Base-by-base conservation (phyloP, 768 basidiomycete species). In the Boletellus ananiceps region DNA sequence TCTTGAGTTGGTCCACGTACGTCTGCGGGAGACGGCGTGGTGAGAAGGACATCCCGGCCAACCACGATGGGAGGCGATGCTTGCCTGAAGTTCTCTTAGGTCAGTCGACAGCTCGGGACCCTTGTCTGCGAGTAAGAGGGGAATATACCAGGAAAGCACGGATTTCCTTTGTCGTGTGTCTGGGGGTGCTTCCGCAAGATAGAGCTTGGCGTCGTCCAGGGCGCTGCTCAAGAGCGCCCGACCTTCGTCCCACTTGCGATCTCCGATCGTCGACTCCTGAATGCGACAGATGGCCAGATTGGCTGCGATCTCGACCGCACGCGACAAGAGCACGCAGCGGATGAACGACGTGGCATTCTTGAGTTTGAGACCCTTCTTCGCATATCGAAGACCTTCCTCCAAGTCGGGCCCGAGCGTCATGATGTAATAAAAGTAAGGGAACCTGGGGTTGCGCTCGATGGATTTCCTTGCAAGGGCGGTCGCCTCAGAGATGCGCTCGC, bases 351-450 rank as follows among this genome's bases (percentile, higher is more conserved):
- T 75, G 13, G 71, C 74, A 14, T 70, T 60, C 50, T 72, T 73
- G 68, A 79, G 77, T 58, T 80, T 83, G 56, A 85, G 52, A 1
- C 84, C 84, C 58, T 85, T 80, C 71, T 85, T 84, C 52, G 81
- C 78, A 1, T 75, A 80, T 8, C 80, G 74, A 21, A 86, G 68
- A 1, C 80, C 83, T n/a, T 73, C 70, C 6, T 72, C 68, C 35
- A 68, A 59, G 51, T 83, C 71, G 1, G 71, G 64, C 0, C 74
- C 71, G 23, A 85, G 68, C 0, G 78, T 75, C 50, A 83, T 71
- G 16, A 77, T 78, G 51, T 86, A 84, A 51, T 84, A 81, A 61
- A 78, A 84, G 61, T 84, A 86, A 3, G 79, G 79, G 21, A 78
- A 71, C 18, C 78, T 69, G 2, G 83, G 82, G 52, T 74, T 83